phyloP scores from a whole-genome alignment of 306 rosid species.

The Vicia villosa region DNA sequence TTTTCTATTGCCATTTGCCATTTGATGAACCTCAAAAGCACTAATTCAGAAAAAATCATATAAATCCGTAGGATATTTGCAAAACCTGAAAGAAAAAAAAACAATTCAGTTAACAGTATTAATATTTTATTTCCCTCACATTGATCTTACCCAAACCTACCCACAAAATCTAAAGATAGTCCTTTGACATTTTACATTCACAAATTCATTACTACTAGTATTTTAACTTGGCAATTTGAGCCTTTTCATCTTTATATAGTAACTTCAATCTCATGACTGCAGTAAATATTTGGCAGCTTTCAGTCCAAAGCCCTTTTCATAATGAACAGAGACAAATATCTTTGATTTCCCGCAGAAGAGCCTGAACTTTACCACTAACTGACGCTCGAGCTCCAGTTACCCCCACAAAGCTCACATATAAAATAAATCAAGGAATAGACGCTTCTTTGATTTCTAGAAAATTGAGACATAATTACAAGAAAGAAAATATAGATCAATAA shows the following conservation, averaged over 20 bases:
- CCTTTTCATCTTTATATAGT: neutral
- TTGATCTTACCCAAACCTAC: too few species aligned
- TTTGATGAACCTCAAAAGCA: too few species aligned
- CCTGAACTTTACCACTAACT: constrained; percentile 63
- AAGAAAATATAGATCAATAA: constrained; percentile 14
- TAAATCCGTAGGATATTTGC: too few species aligned
- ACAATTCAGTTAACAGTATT: too few species aligned
- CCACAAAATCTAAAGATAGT: too few species aligned
- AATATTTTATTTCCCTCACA: too few species aligned
- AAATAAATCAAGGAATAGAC: constrained; percentile 26
- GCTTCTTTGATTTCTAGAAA: constrained; percentile 9
- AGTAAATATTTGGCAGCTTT: neutral
- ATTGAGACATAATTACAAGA: too few species aligned
- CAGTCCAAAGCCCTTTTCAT: neutral
- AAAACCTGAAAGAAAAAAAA: too few species aligned
- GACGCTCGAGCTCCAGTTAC: constrained; percentile 95
- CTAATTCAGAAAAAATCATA: too few species aligned
- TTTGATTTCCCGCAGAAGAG: constrained; percentile 74
- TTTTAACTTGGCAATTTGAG: neutral
- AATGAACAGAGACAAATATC: constrained; percentile 56
- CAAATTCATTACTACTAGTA: too few species aligned
- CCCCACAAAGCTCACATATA: constrained; percentile 90
- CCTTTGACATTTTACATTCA: too few species aligned
- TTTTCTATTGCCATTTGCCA: too few species aligned
- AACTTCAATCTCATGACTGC: neutral